A percentile compares a stretch with the other conserved stretches of the same genome.
These are phyloP conservation scores for Sphaerosporella brunnea DNA, from an alignment of 495 filamentous ascomycete genomes.

Conservation along the genomic window DNA sequence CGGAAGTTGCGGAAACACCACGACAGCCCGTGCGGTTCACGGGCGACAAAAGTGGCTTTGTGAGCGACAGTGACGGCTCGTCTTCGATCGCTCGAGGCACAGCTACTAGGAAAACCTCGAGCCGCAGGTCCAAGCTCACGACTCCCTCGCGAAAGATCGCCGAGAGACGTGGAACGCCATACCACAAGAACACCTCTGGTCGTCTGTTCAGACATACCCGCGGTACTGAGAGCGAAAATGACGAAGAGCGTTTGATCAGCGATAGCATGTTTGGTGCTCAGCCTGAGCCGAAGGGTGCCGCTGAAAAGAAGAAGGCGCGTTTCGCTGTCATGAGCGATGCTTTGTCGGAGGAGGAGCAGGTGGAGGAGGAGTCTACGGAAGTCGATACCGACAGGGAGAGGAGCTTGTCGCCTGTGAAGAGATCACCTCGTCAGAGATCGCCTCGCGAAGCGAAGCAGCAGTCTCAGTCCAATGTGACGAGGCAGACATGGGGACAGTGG, in stretches of 20 bases:
- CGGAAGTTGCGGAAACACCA: slow-evolving; percentile 6
- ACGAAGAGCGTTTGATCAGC: slow-evolving; percentile 2
- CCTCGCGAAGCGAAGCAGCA: not conserved
- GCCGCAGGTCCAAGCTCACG: slow-evolving; percentile 15
- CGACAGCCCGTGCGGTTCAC: slow-evolving; percentile 16
- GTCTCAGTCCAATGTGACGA: not conserved
- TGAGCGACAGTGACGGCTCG: slow-evolving; percentile 9
- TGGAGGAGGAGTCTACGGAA: slow-evolving; percentile 17
- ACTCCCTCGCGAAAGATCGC: slow-evolving; percentile 15
- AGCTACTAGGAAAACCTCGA: not conserved
- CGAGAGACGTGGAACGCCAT: slow-evolving; percentile 17
- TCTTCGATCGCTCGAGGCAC: no score
- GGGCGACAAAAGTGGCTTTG: slow-evolving; percentile 21
- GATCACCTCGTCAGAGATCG: not conserved
- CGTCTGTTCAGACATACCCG: slow-evolving; percentile 18
- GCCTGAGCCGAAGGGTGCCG: not conserved
- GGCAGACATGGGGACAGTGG: slow-evolving; percentile 22
- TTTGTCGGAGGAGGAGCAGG: slow-evolving; percentile 10
- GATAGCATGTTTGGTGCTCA: slow-evolving; percentile 1
- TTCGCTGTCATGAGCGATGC: slow-evolving; percentile 22
- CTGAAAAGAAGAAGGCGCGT: slow-evolving; percentile 6
- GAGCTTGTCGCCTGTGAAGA: slow-evolving; percentile 12
- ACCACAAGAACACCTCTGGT: slow-evolving; percentile 18
- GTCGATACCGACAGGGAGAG: not conserved
- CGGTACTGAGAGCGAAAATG: slow-evolving; percentile 8